Evolutionary conservation across 2,329 filamentous ascomycete genomes (phyloP).

Genomic region (Reticulascus tulasneorum): DNA sequence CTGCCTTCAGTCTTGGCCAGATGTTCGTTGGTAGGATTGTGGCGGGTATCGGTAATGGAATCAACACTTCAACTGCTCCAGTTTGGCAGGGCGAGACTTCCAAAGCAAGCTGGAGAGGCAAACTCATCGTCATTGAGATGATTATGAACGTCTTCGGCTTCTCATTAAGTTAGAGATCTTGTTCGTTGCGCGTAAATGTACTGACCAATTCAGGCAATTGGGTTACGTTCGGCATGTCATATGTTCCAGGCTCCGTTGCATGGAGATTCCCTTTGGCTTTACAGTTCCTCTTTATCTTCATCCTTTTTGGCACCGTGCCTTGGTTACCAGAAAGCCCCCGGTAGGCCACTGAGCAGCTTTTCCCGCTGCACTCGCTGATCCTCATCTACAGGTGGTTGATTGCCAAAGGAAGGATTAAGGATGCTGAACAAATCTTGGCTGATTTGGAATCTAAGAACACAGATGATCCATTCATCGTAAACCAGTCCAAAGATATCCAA

Average conservation of each 20-base stretch:
- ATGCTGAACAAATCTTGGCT: conserved; percentile 25
- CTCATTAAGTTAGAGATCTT: conserved; percentile 12
- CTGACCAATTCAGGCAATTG: conserved; percentile 24
- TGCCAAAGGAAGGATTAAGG: conserved; percentile 17
- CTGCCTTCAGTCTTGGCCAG: conserved; percentile 31
- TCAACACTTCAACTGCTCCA: conserved; percentile 30
- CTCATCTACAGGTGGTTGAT: conserved; percentile 18
- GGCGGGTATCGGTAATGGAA: conserved; percentile 45
- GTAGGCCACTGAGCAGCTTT: conserved; percentile 3
- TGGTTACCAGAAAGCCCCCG: conserved; percentile 27
- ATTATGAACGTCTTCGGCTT: conserved; percentile 27
- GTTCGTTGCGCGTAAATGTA: background rate
- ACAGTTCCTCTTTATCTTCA: conserved; percentile 35
- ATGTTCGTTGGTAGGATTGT: conserved; percentile 40
- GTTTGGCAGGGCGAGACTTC: conserved; percentile 34
- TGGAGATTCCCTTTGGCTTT: conserved; percentile 41
- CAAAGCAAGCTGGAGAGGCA: conserved; percentile 25
- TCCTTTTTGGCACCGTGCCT: conserved; percentile 23
- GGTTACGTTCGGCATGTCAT: conserved; percentile 32
- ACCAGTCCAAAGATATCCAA: conserved; percentile 24
- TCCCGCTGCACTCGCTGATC: background rate
- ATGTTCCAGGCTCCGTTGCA: conserved; percentile 24
- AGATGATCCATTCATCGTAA: conserved; percentile 19
- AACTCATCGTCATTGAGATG: conserved; percentile 28
- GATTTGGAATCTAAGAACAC: conserved; percentile 18